Base-by-base conservation (phyloP, 108 stramenopile genomes). In the Cyclotella sp. region DNA sequence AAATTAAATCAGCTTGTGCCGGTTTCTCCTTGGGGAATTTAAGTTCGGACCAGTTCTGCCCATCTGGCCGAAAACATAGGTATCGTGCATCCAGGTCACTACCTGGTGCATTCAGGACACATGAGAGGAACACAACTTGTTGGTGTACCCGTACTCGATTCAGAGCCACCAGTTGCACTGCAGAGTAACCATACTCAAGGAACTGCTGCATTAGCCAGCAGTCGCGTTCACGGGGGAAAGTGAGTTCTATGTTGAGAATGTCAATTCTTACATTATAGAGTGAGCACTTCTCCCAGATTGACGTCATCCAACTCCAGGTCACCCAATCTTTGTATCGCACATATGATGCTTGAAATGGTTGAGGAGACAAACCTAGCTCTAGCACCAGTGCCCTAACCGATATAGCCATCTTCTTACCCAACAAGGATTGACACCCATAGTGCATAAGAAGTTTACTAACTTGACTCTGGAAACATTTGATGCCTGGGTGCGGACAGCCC, bases 141-240 rank as follows among this genome's bases (percentile, higher is more conserved):
- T 30, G 43, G 26, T 51, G 30, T 5, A 73, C 16, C 7, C 72
- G 7, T 5, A 62, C 60, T 3, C 15, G 1, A 63, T 73, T 73
- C 7, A 73, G 49, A 4, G 12, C 21, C 8, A 19, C 9, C 7
- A 73, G 43, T 5, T 45, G 45, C 1, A 63, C 44, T 9, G 29
- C 45, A 27, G 60, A 24, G 45, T 46, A 63, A 22, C 72, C 72
- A 0, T 10, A 18, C 0, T 29, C 24, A 3, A 73, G 18, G 0
- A 73, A 18, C 19, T 30, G 14, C 19, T 61, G 27, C 61, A 63
- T 73, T 21, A 73, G 34, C 26, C 18, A 73, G 46, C 21, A 9
- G 11, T 19, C 54, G n/a, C n/a, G n/a, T n/a, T n/a, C n/a, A n/a
- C n/a, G n/a, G n/a, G n/a, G n/a, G n/a, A n/a, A n/a, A n/a, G n/a